Conservation (phyloP, 495 filamentous ascomycete species). For the Diplogelasinospora grovesii region DNA sequence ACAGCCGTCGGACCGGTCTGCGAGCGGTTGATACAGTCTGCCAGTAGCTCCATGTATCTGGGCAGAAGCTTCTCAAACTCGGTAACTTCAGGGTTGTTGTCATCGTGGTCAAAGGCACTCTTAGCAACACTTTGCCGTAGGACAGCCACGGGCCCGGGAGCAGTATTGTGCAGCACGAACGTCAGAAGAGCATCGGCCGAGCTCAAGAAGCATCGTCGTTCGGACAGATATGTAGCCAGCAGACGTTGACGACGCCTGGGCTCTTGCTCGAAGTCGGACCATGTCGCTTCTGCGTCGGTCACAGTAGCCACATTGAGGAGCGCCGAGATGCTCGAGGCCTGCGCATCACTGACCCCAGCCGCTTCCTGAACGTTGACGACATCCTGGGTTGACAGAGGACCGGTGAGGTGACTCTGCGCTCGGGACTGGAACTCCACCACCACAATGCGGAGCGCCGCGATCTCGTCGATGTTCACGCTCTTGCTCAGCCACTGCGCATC, state of each 20-base stretch:
- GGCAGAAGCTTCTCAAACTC: constrained; percentile 32
- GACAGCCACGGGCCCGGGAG: constrained; percentile 20
- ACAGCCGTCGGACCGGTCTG: constrained; percentile 18
- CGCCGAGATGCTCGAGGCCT: constrained; percentile 41
- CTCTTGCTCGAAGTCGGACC: constrained; percentile 49
- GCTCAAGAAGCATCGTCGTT: constrained; percentile 53
- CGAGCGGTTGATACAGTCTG: constrained; percentile 27
- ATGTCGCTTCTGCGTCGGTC: constrained; percentile 42
- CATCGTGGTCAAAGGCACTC: constrained; percentile 19
- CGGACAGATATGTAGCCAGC: constrained; percentile 61
- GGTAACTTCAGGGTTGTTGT: not conserved
- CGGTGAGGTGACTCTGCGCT: constrained; percentile 55
- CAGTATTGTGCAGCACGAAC: constrained; percentile 33
- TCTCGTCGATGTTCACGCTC: constrained; percentile 67
- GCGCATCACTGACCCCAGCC: constrained; percentile 49
- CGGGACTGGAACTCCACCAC: constrained; percentile 80
- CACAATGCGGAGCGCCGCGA: constrained; percentile 72
- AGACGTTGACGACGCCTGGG: constrained; percentile 54
- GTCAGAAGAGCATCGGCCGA: constrained; percentile 38
- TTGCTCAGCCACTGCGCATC: constrained; percentile 83
- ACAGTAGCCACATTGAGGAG: constrained; percentile 34
- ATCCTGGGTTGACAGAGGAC: constrained; percentile 62
- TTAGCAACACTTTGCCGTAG: constrained; percentile 18
- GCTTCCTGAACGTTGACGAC: constrained; percentile 59
- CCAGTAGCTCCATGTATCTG: constrained; percentile 31